Conservation (phyloP, 75 land plant genomes). For the Larix kaempferi region DNA sequence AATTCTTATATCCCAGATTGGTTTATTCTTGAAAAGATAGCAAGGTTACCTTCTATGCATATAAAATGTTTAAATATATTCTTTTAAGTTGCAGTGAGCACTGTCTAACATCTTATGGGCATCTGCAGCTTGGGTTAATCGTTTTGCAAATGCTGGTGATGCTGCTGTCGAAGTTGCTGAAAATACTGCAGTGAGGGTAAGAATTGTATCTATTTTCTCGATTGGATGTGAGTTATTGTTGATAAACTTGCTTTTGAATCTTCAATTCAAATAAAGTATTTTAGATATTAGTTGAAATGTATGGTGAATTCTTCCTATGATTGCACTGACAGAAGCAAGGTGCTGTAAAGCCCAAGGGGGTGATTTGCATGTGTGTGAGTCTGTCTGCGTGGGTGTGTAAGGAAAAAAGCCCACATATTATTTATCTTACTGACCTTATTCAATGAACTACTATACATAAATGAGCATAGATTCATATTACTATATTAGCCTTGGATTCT, state of each 20-base stretch:
- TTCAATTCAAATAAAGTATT: background rate
- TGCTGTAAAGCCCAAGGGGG: no score
- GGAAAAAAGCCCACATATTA: background rate
- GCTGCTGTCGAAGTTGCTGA: conserved; percentile 86
- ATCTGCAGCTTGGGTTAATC: conserved; percentile 81
- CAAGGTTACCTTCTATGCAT: background rate
- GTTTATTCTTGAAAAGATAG: background rate
- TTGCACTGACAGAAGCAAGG: no score
- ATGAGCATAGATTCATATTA: no score
- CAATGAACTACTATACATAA: no score
- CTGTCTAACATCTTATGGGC: background rate
- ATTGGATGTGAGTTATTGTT: background rate
- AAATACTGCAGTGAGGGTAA: conserved; percentile 68
- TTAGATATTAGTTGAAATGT: background rate
- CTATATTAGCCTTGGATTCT: no score
- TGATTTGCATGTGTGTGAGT: no score
- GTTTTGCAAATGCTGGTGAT: conserved; percentile 97
- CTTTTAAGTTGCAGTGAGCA: background rate
- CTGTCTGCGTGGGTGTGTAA: no score
- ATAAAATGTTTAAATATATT: background rate
- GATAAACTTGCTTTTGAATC: background rate
- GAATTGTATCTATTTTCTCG: conserved; percentile 5
- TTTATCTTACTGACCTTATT: conserved; percentile 1
- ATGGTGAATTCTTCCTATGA: no score
- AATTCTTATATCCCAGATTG: background rate